phyloP scores from a whole-genome alignment of 768 basidiomycete genomes.

The Leccinum truebloodii region DNA sequence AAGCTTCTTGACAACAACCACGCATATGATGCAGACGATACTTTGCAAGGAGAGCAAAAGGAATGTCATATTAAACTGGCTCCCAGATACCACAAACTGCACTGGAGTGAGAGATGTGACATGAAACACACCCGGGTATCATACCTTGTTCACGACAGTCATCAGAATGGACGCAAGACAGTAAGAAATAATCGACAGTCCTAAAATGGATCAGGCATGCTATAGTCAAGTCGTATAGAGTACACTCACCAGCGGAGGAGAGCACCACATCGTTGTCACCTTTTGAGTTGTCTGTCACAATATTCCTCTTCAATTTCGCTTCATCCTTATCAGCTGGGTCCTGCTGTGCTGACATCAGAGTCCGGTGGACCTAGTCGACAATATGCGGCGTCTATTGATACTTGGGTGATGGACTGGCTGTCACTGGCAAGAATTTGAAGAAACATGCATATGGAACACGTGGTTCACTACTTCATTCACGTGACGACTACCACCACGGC shows the following conservation, averaged over 20 bases:
- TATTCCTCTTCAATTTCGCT: constrained; percentile 55
- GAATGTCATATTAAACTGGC: constrained; percentile 95
- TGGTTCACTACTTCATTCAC: background rate
- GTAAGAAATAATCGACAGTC: constrained; percentile 83
- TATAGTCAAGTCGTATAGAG: background rate
- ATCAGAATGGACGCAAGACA: constrained; percentile 93
- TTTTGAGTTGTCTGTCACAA: constrained; percentile 40
- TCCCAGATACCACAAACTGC: constrained; percentile 94
- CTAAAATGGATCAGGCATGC: constrained; percentile 38
- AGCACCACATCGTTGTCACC: constrained; percentile 10
- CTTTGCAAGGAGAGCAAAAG: constrained; percentile 91
- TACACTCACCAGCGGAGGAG: constrained; percentile 29
- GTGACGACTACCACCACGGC: background rate
- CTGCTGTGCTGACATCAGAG: constrained; percentile 20
- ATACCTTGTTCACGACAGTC: constrained; percentile 96
- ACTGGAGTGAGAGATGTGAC: constrained; percentile 4
- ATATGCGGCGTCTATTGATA: background rate
- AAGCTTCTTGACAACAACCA: constrained; percentile 66
- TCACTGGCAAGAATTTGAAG: no score
- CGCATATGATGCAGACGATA: constrained; percentile 80
- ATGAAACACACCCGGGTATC: constrained; percentile 7
- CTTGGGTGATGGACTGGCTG: no score
- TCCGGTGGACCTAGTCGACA: background rate
- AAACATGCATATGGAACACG: background rate
- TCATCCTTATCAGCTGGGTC: constrained; percentile 37